Evolutionary conservation across 805 yeast species (phyloP), one percentile per base, ranked within the genome.

Genomic region (Henningerozyma blattae): DNA sequence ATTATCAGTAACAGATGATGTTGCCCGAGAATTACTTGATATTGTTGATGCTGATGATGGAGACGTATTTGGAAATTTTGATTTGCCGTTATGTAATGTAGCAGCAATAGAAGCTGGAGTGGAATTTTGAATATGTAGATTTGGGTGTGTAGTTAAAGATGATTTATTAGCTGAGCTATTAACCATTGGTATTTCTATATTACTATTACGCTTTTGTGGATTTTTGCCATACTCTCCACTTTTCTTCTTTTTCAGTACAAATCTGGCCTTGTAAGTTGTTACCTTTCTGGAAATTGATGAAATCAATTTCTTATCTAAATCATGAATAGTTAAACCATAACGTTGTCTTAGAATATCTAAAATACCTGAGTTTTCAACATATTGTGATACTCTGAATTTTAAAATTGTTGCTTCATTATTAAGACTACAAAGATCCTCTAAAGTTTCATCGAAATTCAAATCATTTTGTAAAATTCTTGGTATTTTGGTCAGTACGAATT

Each of bases 181-280:
- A n/a, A n/a, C n/a, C n/a, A n/a, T n/a, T n/a, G n/a, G n/a, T n/a
- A n/a, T n/a, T n/a, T 18, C 16, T 8, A 30, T 15, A 26, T 24
- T 30, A 22, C 27, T 32, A 20, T 26, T 36, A 19, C 32, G 34
- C n/a, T 34, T 33, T 15, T 32, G 33, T 27, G 27, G 27, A 26
- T 22, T 36, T 3, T 38, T 40, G 12, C 48, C 50, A 30, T 52
- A 55, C 15, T 50, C 50, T 13, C 58, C 58, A 22, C 41, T 47
- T 33, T 47, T 56, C 44, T 53, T 54, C 37, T 52, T 50, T 36
- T 54, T 56, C 30, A 50, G 34, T 5, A 54, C 57, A 31, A 54
- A 53, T 28, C 61, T 43, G 13, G 61, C 58, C 30, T 56, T 56
- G 34, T 54, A 56, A 5, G 59, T 53, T 17, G 59, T 54, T 10